Base-by-base conservation (phyloP, 2,329 filamentous ascomycete genomes). In the Xenoacremonium recifei region DNA sequence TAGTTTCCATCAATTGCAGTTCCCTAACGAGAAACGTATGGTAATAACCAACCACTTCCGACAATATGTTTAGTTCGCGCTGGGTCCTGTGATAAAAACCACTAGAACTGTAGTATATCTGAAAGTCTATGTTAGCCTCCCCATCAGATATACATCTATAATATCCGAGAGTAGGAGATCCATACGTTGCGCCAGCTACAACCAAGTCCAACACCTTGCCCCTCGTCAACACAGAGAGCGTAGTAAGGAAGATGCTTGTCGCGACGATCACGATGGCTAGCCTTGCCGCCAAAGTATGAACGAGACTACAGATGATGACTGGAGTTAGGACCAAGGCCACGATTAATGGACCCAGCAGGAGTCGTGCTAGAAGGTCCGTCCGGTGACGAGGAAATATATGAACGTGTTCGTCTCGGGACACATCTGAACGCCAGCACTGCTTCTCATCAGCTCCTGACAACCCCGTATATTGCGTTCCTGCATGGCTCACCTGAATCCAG, bases 151-250 rank as follows among this genome's bases (percentile, higher is more conserved):
- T 34, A 27, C n/a, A 13, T 34, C 32, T 4, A 34, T 34, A 19
- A 34, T 34, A 11, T 34, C 13, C 4, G 29, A 31, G 12, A 27
- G 23, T 7, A 13, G 7, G 23, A 13, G 17, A 13, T 20, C 6
- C 32, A 34, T 34, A 34, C 32, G 32, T 34, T 18, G 32, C 32
- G 15, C 32, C 32, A 19, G 32, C 32, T 18, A 34, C 5, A 34
- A 34, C 20, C 9, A 34, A 34, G 5, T 34, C 32, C 9, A 34
- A 18, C 7, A 18, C 20, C 32, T 34, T 34, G 17, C 15, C 15
- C 32, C 15, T 15, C 15, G 32, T 34, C 32, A 34, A 34, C 32
- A 18, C 32, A 6, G 20, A 18, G 6, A 34, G 17, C 17, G 20
- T 34, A 18, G 20, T 15, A 15, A 34, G 16, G 32, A 18, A 34